Conservation (phyloP, 495 filamentous ascomycete genomes). For the Neurospora discreta region DNA sequence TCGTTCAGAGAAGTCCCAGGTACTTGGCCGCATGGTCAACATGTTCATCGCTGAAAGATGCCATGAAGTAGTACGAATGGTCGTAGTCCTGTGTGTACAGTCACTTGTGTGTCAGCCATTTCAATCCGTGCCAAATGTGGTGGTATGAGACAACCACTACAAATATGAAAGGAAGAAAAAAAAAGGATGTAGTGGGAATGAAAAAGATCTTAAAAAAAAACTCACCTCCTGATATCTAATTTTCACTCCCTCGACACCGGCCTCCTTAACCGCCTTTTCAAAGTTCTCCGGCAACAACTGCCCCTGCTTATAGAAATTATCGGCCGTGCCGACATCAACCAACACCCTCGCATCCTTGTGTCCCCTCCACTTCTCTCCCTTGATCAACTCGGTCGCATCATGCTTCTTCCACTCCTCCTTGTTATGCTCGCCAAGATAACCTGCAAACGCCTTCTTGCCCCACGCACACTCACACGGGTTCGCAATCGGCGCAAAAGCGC, state of each 20-base stretch:
- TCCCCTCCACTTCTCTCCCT: conserved; percentile 46
- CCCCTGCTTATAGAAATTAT: conserved; percentile 90
- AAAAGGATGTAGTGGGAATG: too few species aligned
- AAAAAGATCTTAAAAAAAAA: background rate
- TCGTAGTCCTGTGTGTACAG: conserved; percentile 58
- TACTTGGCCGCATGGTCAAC: conserved; percentile 83
- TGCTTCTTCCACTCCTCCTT: conserved; percentile 71
- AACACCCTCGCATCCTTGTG: conserved; percentile 55
- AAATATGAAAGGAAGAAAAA: background rate
- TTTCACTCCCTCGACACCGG: conserved; percentile 52
- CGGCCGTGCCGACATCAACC: conserved; percentile 84
- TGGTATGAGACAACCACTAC: background rate
- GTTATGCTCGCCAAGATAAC: conserved; percentile 66
- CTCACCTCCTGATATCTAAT: conserved; percentile 69
- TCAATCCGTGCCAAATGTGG: too few species aligned
- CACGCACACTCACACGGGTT: conserved; percentile 82
- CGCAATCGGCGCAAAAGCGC: conserved; percentile 83
- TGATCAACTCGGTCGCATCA: conserved; percentile 82
- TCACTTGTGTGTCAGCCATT: background rate
- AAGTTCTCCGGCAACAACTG: conserved; percentile 94
- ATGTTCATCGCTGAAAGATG: conserved; percentile 81
- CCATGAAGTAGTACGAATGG: conserved; percentile 93
- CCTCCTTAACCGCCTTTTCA: conserved; percentile 61
- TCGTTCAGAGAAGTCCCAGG: conserved; percentile 27
- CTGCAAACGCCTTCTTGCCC: conserved; percentile 90